These are phyloP conservation scores for Rhizopogon sp. DNA, from an alignment of 768 basidiomycete genomes.

Conservation along the genomic window DNA sequence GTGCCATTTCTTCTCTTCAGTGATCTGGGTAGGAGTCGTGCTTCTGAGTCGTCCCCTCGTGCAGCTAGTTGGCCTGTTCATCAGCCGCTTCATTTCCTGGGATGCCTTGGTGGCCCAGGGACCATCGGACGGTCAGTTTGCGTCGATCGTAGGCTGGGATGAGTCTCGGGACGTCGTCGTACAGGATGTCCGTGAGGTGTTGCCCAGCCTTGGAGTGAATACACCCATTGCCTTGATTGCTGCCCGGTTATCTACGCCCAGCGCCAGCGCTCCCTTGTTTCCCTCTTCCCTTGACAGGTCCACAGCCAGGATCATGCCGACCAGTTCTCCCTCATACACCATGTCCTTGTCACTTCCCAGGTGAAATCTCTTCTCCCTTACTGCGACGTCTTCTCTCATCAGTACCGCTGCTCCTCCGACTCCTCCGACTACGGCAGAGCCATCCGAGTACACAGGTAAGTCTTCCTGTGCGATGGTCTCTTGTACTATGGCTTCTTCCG, in stretches of 20 bases:
- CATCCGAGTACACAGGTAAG: too few relatives aligned
- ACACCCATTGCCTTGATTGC: too few relatives aligned
- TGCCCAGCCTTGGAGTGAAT: too few relatives aligned
- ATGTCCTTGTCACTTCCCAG: conserved; percentile 17
- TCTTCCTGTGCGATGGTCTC: too few relatives aligned
- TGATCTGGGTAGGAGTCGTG: neutral
- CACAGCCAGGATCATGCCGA: too few relatives aligned
- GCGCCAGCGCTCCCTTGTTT: conserved; percentile 9
- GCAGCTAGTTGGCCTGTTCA: neutral
- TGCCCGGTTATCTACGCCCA: too few relatives aligned
- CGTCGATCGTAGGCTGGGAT: too few relatives aligned
- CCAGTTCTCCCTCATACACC: conserved; percentile 9
- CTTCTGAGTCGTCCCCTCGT: neutral
- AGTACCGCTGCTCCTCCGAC: conserved; percentile 26
- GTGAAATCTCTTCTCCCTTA: conserved; percentile 6
- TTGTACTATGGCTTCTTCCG: too few relatives aligned
- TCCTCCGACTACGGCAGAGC: too few relatives aligned
- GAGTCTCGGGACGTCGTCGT: too few relatives aligned
- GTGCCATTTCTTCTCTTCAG: neutral
- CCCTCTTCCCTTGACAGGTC: conserved; percentile 11
- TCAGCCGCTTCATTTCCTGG: conserved; percentile 1
- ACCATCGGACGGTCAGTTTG: neutral
- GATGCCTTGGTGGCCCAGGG: neutral
- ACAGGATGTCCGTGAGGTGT: too few relatives aligned
- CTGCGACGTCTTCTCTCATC: neutral